Evolutionary conservation across 495 filamentous ascomycete species (phyloP).

Genomic region (Lasiosphaeria miniovina): DNA sequence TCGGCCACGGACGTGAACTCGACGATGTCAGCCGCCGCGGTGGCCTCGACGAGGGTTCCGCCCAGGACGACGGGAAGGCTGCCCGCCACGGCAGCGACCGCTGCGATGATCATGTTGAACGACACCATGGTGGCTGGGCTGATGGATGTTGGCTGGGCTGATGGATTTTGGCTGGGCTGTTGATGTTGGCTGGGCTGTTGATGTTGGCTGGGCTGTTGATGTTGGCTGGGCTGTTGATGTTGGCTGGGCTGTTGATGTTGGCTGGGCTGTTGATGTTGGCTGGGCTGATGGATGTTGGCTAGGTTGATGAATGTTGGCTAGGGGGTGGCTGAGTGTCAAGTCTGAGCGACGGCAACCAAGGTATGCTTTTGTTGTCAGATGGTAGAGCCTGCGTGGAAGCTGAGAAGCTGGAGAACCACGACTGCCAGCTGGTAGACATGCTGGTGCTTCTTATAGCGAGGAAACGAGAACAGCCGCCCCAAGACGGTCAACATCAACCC

Average conservation of each 20-base stretch:
- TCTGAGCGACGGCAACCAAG: too few relatives aligned
- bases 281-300: constrained; percentile 1
- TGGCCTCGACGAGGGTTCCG: not conserved
- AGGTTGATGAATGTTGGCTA: too few relatives aligned
- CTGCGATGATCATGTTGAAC: not conserved
- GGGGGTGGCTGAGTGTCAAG: too few relatives aligned
- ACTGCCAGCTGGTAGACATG: too few relatives aligned
- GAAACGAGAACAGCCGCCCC: too few relatives aligned
- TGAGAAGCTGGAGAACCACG: not conserved
- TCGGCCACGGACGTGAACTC: not conserved
- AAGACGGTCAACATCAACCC: not conserved
- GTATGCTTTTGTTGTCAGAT: too few relatives aligned
- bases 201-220: not conserved
- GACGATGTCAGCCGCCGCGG: not conserved
- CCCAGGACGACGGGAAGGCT: not conserved
- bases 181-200: too few relatives aligned
- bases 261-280: constrained; percentile 1
- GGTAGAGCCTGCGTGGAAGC: not conserved
- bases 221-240: not conserved
- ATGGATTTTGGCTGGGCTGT: not conserved
- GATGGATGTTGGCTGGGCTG: not conserved
- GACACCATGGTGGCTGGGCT: constrained; percentile 4
- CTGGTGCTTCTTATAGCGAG: too few relatives aligned
- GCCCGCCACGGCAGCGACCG: not conserved
- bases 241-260: not conserved